Conservation (phyloP, 2,329 filamentous ascomycete species). For the Stagonosporopsis cucurbitacearum region DNA sequence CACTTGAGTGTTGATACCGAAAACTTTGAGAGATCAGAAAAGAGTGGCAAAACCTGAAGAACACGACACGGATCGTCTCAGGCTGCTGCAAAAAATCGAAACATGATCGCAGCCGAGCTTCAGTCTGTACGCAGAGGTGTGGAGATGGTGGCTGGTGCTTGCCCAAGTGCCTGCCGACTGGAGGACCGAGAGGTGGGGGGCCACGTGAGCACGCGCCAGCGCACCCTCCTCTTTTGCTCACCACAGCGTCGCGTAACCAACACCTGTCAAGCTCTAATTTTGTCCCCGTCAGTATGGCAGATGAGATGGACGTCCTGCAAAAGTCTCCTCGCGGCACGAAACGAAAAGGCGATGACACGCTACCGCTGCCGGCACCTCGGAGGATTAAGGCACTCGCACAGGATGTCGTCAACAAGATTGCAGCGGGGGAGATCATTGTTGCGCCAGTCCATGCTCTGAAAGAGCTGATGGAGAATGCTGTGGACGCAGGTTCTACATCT, state of each 20-base stretch:
- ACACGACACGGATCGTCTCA: neutral
- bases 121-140: neutral
- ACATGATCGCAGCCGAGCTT: neutral
- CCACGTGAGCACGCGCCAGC: slow-evolving; percentile 26
- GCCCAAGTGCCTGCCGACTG: slow-evolving; percentile 5
- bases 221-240: slow-evolving; percentile 17
- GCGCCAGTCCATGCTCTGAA: slow-evolving; percentile 95
- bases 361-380: slow-evolving; percentile 48
- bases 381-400: slow-evolving; percentile 79
- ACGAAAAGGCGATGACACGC: slow-evolving; percentile 44
- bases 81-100: neutral
- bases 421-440: slow-evolving; percentile 97
- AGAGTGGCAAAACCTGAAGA: neutral
- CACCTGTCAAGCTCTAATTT: slow-evolving; percentile 4
- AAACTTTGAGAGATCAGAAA: neutral
- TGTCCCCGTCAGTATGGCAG: slow-evolving; percentile 29
- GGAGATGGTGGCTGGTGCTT: neutral
- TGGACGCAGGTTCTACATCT: slow-evolving; percentile 93
- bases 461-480: slow-evolving; percentile 94
- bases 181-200: slow-evolving; percentile 12
- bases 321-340: slow-evolving; percentile 45
- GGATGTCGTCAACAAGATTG: slow-evolving; percentile 98
- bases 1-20: neutral
- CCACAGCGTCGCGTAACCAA: slow-evolving; percentile 15
- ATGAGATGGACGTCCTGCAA: slow-evolving; percentile 38